Conservation (phyloP, 192 early-diverging fungal species). For the Globomyces pollinis-pini region DNA sequence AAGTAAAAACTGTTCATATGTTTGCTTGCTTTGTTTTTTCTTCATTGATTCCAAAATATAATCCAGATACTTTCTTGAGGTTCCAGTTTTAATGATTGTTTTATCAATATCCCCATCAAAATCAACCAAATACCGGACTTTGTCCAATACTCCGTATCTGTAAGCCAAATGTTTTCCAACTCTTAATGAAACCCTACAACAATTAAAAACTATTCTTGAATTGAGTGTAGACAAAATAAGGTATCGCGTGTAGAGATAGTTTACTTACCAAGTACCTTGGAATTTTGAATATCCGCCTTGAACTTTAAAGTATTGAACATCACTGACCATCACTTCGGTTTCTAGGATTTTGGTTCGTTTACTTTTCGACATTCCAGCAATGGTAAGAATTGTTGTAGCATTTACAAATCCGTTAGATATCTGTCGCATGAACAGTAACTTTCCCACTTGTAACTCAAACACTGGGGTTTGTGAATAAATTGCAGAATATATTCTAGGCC, state of each 20-base stretch:
- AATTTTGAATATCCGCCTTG: conserved; percentile 1
- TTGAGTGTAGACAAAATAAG: too few relatives aligned
- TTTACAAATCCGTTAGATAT: not conserved
- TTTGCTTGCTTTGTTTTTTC: too few relatives aligned
- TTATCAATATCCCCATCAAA: not conserved
- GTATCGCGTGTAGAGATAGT: too few relatives aligned
- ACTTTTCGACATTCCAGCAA: not conserved
- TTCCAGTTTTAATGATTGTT: not conserved
- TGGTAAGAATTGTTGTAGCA: not conserved
- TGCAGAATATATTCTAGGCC: conserved; percentile 2
- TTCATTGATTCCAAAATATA: conserved; percentile 2
- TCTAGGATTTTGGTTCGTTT: not conserved
- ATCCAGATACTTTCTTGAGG: not conserved
- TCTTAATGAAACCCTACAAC: not conserved
- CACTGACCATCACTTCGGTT: not conserved
- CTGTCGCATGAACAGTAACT: not conserved
- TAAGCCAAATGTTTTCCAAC: not conserved
- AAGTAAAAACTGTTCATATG: too few relatives aligned
- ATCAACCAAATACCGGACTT: not conserved
- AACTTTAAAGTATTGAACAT: conserved; percentile 1
- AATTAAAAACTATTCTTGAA: too few relatives aligned
- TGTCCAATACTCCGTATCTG: not conserved
- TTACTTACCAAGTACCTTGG: conserved; percentile 5
- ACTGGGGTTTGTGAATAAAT: conserved; percentile 4
- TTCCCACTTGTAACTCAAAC: not conserved